Base-by-base conservation (phyloP, 2,329 filamentous ascomycete species). In the Elsinoe fawcettii region DNA sequence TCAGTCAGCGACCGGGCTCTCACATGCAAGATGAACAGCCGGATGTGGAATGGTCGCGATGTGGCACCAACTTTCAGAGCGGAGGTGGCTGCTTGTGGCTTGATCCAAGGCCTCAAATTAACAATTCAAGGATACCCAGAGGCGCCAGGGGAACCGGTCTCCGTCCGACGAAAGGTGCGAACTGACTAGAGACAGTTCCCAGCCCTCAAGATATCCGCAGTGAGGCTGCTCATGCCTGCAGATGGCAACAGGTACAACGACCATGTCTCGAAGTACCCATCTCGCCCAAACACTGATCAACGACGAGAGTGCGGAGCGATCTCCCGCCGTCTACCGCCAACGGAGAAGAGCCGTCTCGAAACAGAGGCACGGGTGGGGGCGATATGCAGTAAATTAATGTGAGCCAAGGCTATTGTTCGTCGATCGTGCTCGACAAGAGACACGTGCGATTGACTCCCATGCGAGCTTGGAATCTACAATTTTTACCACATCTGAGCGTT, bases 251-350 rank as follows among this genome's bases (percentile, higher is more conserved):
- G 41, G 25, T 51, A 51, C 46, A 51, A 32, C 46, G 46, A 22
- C 11, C n/a, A 39, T 53, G 32, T 53, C 49, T 53, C 49, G 32
- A 39, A n/a, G 30, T 53, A 37, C 49, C n/a, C 7, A 3, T 11
- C 22, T 30, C 30, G 16, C 14, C 20, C 49, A 39, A 39, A 27
- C 34, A 53, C 49, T 36, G 49, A 53, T 53, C 49, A 53, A 16
- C 49, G 20, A 32, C 34, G 14, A 23, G 41, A 14, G 18, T 53
- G 49, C 49, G 49, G 32, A 53, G 49, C 18, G 49, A 53, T 53
- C 49, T 53, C 32, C 49, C 49, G 49, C 49, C 49, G 32, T 53
- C 49, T 37, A 23, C 49, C 49, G 32, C 49, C 49, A 53, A 39
- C 49, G 32, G 27, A 53, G 49, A 36, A 36, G 49, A 53, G 49